Evolutionary conservation across 2,329 filamentous ascomycete species (phyloP), one percentile per base, ranked within the genome.

Genomic region (Alternaria panax): DNA sequence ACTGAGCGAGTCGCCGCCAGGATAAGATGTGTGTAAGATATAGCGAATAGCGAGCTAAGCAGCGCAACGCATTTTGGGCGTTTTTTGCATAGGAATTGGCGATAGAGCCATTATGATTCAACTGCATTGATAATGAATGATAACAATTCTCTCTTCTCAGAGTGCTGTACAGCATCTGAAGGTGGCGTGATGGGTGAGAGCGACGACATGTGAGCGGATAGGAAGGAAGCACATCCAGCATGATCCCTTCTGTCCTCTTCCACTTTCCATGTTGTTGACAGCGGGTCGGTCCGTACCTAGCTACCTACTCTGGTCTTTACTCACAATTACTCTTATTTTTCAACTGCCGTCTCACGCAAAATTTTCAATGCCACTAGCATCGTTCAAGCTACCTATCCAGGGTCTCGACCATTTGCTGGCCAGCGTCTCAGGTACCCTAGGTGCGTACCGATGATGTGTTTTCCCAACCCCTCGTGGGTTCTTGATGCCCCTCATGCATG

Each of bases 1-100:
- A 77, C 41, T 75, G 63, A 71, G 51, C 27, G 22, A 46, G 18
- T n/a, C 16, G 43, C 12, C 14, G 14, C 11, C 11, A 25, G 22
- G 22, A 63, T 62, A 65, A 51, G 51, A 59, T 63, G 64, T 59
- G 45, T 57, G 42, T 46, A 57, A 38, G 54, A 51, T 36, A 51
- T n/a, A 54, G 40, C 25, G 18, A 30, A 40, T 16, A 45, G 30
- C 45, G 52, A 36, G 45, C 18, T 48, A 8, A 48, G 45, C 50
- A 42, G 27, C 32, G 54, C 57, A 59, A 42, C 52, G 58, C 63
- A 65, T 65, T 61, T 36, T 42, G 32, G 60, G 63, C 63, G 63
- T 63, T 53, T 48, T 34, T 48, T 48, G 45, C 45, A 48, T 48
- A 48, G 22, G 45, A 28, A 48, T 48, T 48, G 45, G 45, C 45